A percentile compares a stretch with the other conserved stretches of the same genome.
These are phyloP conservation scores for Endothia cerciana DNA, from an alignment of 2,329 filamentous ascomycete species.

Conservation along the genomic window DNA sequence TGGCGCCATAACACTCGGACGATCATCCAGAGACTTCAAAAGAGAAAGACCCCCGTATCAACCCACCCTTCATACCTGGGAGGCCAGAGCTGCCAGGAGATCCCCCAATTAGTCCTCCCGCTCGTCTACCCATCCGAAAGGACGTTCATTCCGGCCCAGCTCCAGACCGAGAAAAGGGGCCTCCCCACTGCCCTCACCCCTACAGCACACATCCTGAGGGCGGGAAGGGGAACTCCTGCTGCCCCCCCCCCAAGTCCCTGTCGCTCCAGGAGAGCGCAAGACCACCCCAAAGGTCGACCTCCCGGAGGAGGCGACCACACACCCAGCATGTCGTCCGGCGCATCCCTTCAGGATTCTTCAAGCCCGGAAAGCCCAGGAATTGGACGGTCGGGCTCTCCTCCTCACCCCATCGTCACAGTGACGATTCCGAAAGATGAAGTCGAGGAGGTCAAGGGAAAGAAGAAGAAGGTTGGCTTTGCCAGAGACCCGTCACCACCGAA, in stretches of 20 bases:
- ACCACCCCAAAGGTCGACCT: background rate
- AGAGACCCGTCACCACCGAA: conserved; percentile 27
- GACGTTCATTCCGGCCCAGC: background rate
- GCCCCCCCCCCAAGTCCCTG: background rate
- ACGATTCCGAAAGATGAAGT: conserved; percentile 25
- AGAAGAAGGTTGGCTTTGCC: conserved; percentile 37
- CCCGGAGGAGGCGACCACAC: conserved; percentile 7
- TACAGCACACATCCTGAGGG: background rate
- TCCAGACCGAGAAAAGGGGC: background rate
- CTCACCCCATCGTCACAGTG: conserved; percentile 22
- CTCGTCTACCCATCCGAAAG: background rate
- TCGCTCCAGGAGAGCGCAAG: background rate
- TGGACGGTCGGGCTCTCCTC: background rate
- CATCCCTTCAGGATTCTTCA: background rate
- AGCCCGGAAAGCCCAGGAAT: background rate
- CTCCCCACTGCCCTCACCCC: background rate
- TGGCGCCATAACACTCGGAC: background rate
- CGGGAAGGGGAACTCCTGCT: background rate
- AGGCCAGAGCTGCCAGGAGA: background rate
- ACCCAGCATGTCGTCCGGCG: conserved; percentile 10
- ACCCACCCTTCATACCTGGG: background rate
- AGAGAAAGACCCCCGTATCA: background rate
- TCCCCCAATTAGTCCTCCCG: background rate
- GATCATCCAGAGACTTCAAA: background rate
- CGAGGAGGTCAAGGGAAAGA: conserved; percentile 32